These are phyloP conservation scores for Cryptosporidium felis DNA, from an alignment of 169 alveolate genomes.

Conservation along the genomic window DNA sequence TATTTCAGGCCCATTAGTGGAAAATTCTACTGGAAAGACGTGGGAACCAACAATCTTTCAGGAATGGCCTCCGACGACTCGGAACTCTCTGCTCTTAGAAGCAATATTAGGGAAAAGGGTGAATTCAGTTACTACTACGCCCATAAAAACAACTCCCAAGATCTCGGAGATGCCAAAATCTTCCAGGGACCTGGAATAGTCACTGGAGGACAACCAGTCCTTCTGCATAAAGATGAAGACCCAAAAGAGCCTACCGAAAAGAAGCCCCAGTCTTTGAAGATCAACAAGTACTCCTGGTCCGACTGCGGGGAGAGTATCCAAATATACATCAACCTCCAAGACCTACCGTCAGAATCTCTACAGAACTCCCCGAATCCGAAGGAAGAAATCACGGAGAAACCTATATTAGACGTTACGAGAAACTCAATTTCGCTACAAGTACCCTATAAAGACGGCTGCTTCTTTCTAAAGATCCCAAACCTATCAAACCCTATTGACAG, in stretches of 20 bases:
- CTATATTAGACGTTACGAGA: conserved; percentile 4
- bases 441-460: background rate
- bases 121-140: conserved; percentile 75
- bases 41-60: background rate
- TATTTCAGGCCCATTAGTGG: background rate
- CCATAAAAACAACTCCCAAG: conserved; percentile 73
- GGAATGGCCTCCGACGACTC: conserved; percentile 2
- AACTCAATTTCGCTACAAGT: conserved; percentile 21
- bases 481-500: conserved; percentile 35
- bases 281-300: conserved; percentile 77
- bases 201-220: conserved; percentile 77
- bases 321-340: conserved; percentile 31
- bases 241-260: background rate
- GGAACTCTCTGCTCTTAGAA: conserved; percentile 66
- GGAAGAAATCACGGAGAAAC: conserved; percentile 26
- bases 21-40: background rate
- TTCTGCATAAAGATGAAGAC: conserved; percentile 61
- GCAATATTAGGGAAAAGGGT: conserved; percentile 72
- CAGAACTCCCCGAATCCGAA: background rate
- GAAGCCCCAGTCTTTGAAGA: conserved; percentile 13
- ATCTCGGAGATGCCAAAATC: conserved; percentile 74
- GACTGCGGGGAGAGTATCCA: conserved; percentile 76
- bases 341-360: background rate
- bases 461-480: conserved; percentile 11
- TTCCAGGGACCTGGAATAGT: conserved; percentile 78